Percentiles rank a stretch among this genome's conserved stretches.
phyloP scores from a whole-genome alignment of 1,284 basidiomycete genomes.

The Cryptococcus wingfieldii region DNA sequence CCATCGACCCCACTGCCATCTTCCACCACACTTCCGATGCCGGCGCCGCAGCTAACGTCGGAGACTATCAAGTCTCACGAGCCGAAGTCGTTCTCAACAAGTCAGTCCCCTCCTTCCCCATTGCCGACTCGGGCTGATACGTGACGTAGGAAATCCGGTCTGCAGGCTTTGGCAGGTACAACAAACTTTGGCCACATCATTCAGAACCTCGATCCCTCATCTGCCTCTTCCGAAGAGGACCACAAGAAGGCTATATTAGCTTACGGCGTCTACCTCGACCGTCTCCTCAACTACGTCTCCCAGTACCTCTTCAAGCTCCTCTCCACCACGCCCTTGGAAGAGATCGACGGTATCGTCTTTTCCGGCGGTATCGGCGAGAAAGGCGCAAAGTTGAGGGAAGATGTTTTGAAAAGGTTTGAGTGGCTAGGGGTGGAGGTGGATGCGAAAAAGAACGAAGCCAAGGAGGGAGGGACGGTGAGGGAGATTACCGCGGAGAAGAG shows the following conservation, averaged over 20 bases:
- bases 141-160: conserved; percentile 56
- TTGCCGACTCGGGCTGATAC: neutral
- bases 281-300: conserved; percentile 66
- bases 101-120: conserved; percentile 43
- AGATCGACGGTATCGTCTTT: conserved; percentile 74
- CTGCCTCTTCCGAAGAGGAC: conserved; percentile 31
- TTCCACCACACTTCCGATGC: conserved; percentile 74
- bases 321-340: conserved; percentile 39
- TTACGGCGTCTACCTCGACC: conserved; percentile 69
- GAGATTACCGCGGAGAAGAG: conserved; percentile 44
- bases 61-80: conserved; percentile 57
- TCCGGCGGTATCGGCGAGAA: conserved; percentile 80
- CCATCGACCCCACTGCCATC: conserved; percentile 75
- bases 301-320: conserved; percentile 69
- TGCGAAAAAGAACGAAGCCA: conserved; percentile 46
- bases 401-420: conserved; percentile 55
- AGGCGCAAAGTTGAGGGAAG: conserved; percentile 58
- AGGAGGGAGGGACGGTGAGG: conserved; percentile 39
- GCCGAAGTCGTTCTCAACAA: conserved; percentile 77
- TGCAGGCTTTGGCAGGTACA: conserved; percentile 66
- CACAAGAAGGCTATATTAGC: conserved; percentile 54
- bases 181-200: conserved; percentile 67
- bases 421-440: conserved; percentile 62
- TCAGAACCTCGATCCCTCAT: conserved; percentile 37
- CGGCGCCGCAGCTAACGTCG: conserved; percentile 54